Conservation (phyloP, 2,329 filamentous ascomycete genomes). For the Epichloe brachyelytri region DNA sequence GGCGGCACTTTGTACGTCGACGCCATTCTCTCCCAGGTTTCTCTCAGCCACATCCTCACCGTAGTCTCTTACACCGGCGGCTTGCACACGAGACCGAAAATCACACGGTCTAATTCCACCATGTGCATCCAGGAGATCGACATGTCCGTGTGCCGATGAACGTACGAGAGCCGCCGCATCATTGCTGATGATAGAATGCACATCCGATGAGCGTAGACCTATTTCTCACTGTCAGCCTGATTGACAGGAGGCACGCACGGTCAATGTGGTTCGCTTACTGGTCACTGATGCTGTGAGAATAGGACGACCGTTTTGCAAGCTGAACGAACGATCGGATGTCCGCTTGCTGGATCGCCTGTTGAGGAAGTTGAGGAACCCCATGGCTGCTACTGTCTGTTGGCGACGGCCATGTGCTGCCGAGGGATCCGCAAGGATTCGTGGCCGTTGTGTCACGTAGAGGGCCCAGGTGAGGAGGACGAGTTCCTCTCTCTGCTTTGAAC, state of each 20-base stretch:
- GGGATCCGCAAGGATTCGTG: not conserved
- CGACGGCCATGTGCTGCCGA: not conserved
- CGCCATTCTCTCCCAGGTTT: constrained; percentile 30
- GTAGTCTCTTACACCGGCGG: constrained; percentile 36
- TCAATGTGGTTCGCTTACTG: not conserved
- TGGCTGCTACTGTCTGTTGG: not conserved
- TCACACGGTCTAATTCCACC: constrained; percentile 29
- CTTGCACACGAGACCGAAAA: constrained; percentile 32
- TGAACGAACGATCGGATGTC: not conserved
- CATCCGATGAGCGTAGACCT: not conserved
- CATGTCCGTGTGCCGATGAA: not conserved
- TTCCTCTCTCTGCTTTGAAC: not conserved
- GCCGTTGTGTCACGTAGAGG: not conserved
- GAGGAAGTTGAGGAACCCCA: constrained; percentile 5
- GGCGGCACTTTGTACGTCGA: constrained; percentile 18
- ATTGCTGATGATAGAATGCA: not conserved
- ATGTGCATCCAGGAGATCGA: constrained; percentile 15
- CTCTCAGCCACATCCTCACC: constrained; percentile 49
- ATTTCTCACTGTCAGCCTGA: not conserved
- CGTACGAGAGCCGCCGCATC: not conserved
- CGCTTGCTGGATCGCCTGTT: constrained; percentile 1
- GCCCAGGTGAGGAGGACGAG: not conserved
- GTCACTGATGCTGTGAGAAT: not conserved
- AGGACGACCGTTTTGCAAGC: not conserved
- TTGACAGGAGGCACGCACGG: not conserved